A percentile compares a stretch with the other conserved stretches of the same genome.
Evolutionary conservation across 192 early-diverging fungal species (phyloP).

Genomic region (Glomus cerebriforme): DNA sequence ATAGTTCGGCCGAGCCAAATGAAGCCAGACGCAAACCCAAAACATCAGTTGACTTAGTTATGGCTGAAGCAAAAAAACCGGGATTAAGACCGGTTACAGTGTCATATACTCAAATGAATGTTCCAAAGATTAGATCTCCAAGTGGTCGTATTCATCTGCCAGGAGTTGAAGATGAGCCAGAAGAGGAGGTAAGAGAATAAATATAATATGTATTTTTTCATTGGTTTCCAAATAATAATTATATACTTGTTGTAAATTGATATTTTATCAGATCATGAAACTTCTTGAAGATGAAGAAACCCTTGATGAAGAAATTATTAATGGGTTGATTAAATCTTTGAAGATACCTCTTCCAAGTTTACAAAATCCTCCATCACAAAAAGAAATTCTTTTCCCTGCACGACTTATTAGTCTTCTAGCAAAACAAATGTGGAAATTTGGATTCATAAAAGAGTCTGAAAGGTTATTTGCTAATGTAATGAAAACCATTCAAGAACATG

Average conservation of each 20-base stretch:
- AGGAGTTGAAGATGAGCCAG: conserved; percentile 39
- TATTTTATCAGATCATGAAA: conserved; percentile 52
- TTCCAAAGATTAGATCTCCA: conserved; percentile 22
- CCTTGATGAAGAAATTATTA: conserved; percentile 79
- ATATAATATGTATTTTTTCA: neutral
- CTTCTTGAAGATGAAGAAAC: conserved; percentile 65
- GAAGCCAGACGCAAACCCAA: conserved; percentile 28
- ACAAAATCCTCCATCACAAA: conserved; percentile 72
- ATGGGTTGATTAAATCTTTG: conserved; percentile 84
- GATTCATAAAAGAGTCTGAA: conserved; percentile 81
- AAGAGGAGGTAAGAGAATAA: conserved; percentile 38
- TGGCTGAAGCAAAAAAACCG: conserved; percentile 25
- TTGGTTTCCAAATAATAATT: neutral
- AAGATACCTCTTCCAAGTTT: conserved; percentile 86
- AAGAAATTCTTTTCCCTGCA: conserved; percentile 95
- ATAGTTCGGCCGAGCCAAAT: conserved; percentile 29
- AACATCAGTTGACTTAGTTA: conserved; percentile 32
- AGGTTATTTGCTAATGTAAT: conserved; percentile 86
- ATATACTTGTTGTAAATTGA: neutral
- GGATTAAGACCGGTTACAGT: conserved; percentile 23
- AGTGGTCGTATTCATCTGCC: conserved; percentile 27
- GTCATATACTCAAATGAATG: conserved; percentile 17
- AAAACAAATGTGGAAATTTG: conserved; percentile 85
- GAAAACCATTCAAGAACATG: conserved; percentile 74
- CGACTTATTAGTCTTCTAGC: conserved; percentile 86